phyloP scores from a whole-genome alignment of 805 yeast species.

The Pichia insulana region DNA sequence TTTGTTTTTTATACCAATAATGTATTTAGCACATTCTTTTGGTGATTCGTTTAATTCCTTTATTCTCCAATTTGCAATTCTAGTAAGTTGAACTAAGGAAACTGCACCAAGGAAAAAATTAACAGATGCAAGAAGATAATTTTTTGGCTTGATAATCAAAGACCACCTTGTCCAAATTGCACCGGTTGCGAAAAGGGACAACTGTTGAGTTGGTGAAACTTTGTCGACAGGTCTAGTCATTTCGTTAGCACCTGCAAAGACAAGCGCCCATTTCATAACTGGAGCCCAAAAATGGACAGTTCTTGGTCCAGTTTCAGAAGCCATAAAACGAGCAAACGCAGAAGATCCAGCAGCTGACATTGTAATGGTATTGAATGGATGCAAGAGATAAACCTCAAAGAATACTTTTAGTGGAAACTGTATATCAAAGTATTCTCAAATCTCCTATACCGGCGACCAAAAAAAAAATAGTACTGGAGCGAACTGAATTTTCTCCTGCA shows the following conservation, averaged over 20 bases:
- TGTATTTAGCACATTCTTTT: constrained; percentile 47
- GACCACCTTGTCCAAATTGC: constrained; percentile 98
- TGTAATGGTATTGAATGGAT: background rate
- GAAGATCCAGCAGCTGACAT: constrained; percentile 3
- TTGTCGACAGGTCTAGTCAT: constrained; percentile 85
- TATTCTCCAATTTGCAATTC: constrained; percentile 63
- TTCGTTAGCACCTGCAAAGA: constrained; percentile 85
- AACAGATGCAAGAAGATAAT: constrained; percentile 80
- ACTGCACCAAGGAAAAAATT: constrained; percentile 89
- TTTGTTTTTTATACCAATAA: constrained; percentile 38
- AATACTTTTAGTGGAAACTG: background rate
- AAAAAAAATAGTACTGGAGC: no score
- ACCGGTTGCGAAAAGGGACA: constrained; percentile 85
- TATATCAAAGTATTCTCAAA: no score
- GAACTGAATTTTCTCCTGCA: no score
- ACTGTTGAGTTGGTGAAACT: constrained; percentile 81
- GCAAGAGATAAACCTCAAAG: background rate
- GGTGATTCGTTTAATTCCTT: constrained; percentile 50
- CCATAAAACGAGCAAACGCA: constrained; percentile 39
- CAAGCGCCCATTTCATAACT: constrained; percentile 74
- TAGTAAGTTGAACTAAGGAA: constrained; percentile 72
- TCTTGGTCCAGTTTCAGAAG: constrained; percentile 89
- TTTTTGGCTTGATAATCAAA: constrained; percentile 82
- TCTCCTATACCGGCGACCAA: no score
- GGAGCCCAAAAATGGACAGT: constrained; percentile 98